Conservation (phyloP, 495 filamentous ascomycete genomes). For the Penicillium bialowiezense region DNA sequence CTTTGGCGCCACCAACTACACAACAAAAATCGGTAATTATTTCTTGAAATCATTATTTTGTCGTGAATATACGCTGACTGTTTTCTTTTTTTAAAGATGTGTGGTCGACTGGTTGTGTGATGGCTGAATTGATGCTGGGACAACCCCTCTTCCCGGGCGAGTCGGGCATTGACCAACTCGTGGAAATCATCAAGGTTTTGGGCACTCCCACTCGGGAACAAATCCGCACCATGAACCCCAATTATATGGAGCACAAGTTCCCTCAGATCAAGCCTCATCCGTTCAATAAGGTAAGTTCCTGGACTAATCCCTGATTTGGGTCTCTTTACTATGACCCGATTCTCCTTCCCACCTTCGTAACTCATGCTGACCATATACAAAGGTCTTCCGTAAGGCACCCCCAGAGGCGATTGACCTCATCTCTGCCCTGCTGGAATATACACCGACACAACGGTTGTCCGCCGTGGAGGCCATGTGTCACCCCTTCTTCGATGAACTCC, state of each 20-base stretch:
- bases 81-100: too few relatives aligned
- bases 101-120: constrained; percentile 98
- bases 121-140: constrained; percentile 98
- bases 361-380: constrained; percentile 19
- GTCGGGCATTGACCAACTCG: constrained; percentile 96
- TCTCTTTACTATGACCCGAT: neutral
- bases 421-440: constrained; percentile 90
- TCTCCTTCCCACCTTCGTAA: neutral
- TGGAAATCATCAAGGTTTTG: constrained; percentile 99
- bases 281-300: constrained; percentile 76
- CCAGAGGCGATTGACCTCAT: constrained; percentile 93
- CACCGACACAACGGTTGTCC: constrained; percentile 89
- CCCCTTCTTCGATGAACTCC: constrained; percentile 96
- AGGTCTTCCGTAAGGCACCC: constrained; percentile 95
- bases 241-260: constrained; percentile 99
- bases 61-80: too few relatives aligned
- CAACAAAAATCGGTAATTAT: constrained; percentile 99
- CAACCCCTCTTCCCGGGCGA: constrained; percentile 99
- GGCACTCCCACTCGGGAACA: constrained; percentile 98
- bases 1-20: constrained; percentile 99
- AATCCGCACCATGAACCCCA: constrained; percentile 99
- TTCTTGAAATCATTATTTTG: too few relatives aligned
- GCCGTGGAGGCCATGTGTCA: constrained; percentile 97
- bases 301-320: too few relatives aligned
- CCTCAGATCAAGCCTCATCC: constrained; percentile 99